Base-by-base conservation (phyloP, 495 filamentous ascomycete species). In the Penicillium roqueforti region DNA sequence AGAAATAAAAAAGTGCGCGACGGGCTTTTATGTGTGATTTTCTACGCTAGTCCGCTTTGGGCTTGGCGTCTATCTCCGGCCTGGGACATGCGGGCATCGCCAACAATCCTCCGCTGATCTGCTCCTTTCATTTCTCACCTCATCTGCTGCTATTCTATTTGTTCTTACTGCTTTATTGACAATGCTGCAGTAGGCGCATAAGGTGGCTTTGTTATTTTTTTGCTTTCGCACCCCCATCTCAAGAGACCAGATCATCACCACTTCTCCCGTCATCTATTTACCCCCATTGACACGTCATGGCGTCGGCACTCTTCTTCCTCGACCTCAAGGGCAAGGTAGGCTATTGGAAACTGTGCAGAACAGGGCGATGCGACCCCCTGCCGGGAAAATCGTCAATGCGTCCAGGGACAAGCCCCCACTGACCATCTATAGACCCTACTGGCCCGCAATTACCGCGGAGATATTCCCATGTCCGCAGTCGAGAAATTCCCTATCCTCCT, bases 381-480 rank as follows among this genome's bases (percentile, higher is more conserved):
- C 29, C 5, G 18, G 18, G 14, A 9, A 40, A 52, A 23, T 45
- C 23, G 53, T 39, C 46, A 54, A 55, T 59, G 38, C 32, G 29
- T 49, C 47, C 26, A 51, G 37, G 19, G 29, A 32, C 26, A 47
- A 25, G 13, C 50, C 39, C 25, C 39, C 47, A 63, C 72, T 80
- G 58, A 78, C 63, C 38, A 37, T 36, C 48, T 42, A 50, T 69
- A 96, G 91, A 97, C 95, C 77, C 92, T 97, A 61, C 82, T 99
- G 62, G 95, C 95, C 68, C 88, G 95, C 67, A 99, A 97, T 76
- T 99, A 99, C 74, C 84, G 95, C 71, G 95, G 95, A 63, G 95
- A 99, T 67, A 95, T 99, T 64, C 95, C 95, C 69, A 97, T 99
- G 95, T 95, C 91, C 51, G 95, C 95, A 40, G 95, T 97, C 68